Percentiles rank a stretch among this genome's conserved stretches.
Evolutionary conservation across 176 grass and related monocot genomes (phyloP).

Genomic region (Eremochloa ophiuroides): DNA sequence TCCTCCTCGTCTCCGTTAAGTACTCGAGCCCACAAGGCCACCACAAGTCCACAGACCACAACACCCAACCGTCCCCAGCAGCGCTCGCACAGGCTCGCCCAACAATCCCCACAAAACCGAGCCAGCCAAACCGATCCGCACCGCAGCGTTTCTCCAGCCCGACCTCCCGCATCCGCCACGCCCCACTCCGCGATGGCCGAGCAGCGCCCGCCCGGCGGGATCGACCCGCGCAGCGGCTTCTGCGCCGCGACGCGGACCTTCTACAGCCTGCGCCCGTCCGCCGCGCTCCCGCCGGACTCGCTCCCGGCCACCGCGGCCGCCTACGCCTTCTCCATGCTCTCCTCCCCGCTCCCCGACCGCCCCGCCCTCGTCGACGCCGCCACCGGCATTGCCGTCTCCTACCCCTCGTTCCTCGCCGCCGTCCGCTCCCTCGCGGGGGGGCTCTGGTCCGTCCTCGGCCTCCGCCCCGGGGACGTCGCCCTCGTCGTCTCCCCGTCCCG

Average conservation of each 20-base stretch:
- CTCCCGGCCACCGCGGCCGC: constrained; percentile 46
- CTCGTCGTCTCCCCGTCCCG: constrained; percentile 47
- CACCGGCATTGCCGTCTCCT: constrained; percentile 53
- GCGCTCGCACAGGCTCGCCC: not conserved
- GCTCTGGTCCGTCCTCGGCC: constrained; percentile 36
- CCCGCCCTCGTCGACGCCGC: constrained; percentile 48
- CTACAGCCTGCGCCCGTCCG: constrained; percentile 48
- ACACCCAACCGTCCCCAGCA: no score
- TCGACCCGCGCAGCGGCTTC: constrained; percentile 56
- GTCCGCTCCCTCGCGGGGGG: constrained; percentile 45
- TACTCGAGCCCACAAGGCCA: no score
- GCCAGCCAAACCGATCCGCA: not conserved
- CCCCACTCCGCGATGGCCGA: constrained; percentile 8
- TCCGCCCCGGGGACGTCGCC: constrained; percentile 43
- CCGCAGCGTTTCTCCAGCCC: not conserved
- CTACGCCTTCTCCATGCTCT: constrained; percentile 45
- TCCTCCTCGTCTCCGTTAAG: no score
- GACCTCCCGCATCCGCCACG: not conserved
- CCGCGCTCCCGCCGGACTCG: constrained; percentile 32
- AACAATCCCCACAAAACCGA: not conserved
- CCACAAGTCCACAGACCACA: no score
- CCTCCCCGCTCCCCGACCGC: constrained; percentile 37
- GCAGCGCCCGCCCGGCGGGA: not conserved
- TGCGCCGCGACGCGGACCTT: constrained; percentile 44
- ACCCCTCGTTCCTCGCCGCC: constrained; percentile 48